These are phyloP conservation scores for Aureobasidium sp. DNA, from an alignment of 2,329 filamentous ascomycete genomes.

Conservation along the genomic window DNA sequence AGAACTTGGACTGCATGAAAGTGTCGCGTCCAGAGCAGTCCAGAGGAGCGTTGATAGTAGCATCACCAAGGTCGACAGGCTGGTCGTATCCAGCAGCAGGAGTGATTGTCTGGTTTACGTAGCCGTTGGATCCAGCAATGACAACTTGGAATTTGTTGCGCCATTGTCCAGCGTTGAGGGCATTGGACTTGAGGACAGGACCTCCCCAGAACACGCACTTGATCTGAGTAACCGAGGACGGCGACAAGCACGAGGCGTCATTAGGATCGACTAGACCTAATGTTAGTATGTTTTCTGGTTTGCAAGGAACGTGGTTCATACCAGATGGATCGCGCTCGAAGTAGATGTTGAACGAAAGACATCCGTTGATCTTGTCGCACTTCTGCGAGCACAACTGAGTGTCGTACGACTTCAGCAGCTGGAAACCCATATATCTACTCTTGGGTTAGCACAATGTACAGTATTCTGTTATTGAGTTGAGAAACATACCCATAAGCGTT, in stretches of 20 bases:
- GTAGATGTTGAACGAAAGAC: slow-evolving; percentile 18
- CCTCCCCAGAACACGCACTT: slow-evolving; percentile 27
- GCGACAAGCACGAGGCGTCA: neutral
- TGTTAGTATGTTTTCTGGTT: no score
- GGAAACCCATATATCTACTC: slow-evolving; percentile 21
- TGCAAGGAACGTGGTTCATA: no score
- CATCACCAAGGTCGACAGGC: slow-evolving; percentile 21
- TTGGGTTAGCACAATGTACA: neutral
- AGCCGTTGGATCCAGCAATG: slow-evolving; percentile 37
- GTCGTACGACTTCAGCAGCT: slow-evolving; percentile 13
- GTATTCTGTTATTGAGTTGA: neutral
- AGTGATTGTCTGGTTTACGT: slow-evolving; percentile 19
- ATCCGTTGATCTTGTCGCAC: slow-evolving; percentile 16
- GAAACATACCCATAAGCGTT: slow-evolving; percentile 13
- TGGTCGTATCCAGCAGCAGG: slow-evolving; percentile 20
- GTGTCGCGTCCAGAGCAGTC: slow-evolving; percentile 23
- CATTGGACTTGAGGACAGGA: slow-evolving; percentile 21
- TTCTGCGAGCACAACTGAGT: slow-evolving; percentile 7
- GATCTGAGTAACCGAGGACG: slow-evolving; percentile 13
- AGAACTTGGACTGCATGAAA: slow-evolving; percentile 21
- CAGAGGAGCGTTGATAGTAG: slow-evolving; percentile 25
- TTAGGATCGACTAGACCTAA: slow-evolving; percentile 13
- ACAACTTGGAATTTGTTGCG: slow-evolving; percentile 31
- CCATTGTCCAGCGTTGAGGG: slow-evolving; percentile 28
- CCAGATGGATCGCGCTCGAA: slow-evolving; percentile 29